Evolutionary conservation across 2,329 filamentous ascomycete genomes (phyloP).

Genomic region (Clarireedia monteithiana): DNA sequence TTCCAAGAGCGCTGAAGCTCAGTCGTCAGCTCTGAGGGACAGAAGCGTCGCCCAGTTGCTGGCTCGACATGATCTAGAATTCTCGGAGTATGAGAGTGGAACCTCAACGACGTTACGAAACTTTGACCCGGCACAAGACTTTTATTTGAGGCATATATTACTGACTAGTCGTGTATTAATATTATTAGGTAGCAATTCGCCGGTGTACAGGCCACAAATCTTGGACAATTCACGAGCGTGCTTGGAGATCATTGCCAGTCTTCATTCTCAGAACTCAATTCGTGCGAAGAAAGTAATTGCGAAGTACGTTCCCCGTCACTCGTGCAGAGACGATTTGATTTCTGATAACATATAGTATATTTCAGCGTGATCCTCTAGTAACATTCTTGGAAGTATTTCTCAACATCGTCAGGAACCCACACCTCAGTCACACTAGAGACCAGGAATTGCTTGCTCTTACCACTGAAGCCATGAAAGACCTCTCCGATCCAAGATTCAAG

Average conservation of each 20-base stretch:
- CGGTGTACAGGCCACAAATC: too few species aligned
- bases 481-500: too few species aligned
- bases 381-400: background rate
- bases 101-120: background rate
- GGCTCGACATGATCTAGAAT: background rate
- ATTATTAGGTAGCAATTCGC: too few species aligned
- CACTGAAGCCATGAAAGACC: too few species aligned
- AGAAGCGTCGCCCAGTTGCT: background rate
- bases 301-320: background rate
- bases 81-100: too few species aligned
- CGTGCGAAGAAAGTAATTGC: background rate
- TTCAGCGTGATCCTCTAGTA: background rate
- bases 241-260: too few species aligned
- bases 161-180: background rate
- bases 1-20: background rate
- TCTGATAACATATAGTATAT: background rate
- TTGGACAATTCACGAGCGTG: too few species aligned
- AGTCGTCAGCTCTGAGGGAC: background rate
- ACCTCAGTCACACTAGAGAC: background rate
- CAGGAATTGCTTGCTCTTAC: background rate
- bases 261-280: too few species aligned
- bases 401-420: background rate
- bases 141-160: background rate
- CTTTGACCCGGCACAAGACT: background rate
- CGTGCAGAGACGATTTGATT: background rate